A percentile compares a stretch with the other conserved stretches of the same genome.
phyloP scores from a whole-genome alignment of 2,329 filamentous ascomycete genomes.

The Karstenula rhodostoma region DNA sequence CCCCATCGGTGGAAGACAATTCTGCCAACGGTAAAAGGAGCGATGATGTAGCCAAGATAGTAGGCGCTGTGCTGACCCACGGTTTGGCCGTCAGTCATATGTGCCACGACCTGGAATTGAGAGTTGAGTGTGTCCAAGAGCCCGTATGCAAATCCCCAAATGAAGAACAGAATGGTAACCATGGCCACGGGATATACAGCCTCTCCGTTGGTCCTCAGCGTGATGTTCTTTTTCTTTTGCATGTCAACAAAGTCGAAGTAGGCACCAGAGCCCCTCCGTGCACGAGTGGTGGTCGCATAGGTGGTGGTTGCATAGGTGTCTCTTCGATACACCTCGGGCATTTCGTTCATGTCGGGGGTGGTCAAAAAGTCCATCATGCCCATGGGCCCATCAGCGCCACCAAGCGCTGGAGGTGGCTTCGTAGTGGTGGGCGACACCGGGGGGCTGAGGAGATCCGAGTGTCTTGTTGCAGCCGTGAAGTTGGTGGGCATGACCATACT shows the following conservation, averaged over 20 bases:
- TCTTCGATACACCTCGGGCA: slow-evolving; percentile 46
- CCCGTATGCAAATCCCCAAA: slow-evolving; percentile 93
- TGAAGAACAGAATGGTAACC: slow-evolving; percentile 82
- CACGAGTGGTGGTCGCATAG: slow-evolving; percentile 31
- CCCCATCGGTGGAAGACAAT: slow-evolving; percentile 66
- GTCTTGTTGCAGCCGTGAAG: slow-evolving; percentile 30
- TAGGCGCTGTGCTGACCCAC: slow-evolving; percentile 75
- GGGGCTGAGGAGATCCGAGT: slow-evolving; percentile 29
- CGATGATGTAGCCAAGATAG: slow-evolving; percentile 75
- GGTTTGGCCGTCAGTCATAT: slow-evolving; percentile 68
- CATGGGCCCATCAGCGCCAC: slow-evolving; percentile 42
- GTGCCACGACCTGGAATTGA: slow-evolving; percentile 69
- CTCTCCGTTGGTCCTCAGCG: slow-evolving; percentile 68
- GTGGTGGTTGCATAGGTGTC: slow-evolving; percentile 42
- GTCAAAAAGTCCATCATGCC: slow-evolving; percentile 64
- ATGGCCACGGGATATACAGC: slow-evolving; percentile 76
- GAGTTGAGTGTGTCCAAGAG: slow-evolving; percentile 82
- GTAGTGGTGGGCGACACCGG: slow-evolving; percentile 34
- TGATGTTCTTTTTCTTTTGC: slow-evolving; percentile 71
- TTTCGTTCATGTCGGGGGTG: slow-evolving; percentile 54
- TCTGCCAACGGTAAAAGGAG: slow-evolving; percentile 71
- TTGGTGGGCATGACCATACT: slow-evolving; percentile 37
- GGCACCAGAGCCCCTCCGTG: slow-evolving; percentile 48
- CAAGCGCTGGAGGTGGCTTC: slow-evolving; percentile 29
- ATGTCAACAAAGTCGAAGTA: slow-evolving; percentile 84